Base-by-base conservation (phyloP, 106 monocot genomes). In the Posidonia australis region DNA sequence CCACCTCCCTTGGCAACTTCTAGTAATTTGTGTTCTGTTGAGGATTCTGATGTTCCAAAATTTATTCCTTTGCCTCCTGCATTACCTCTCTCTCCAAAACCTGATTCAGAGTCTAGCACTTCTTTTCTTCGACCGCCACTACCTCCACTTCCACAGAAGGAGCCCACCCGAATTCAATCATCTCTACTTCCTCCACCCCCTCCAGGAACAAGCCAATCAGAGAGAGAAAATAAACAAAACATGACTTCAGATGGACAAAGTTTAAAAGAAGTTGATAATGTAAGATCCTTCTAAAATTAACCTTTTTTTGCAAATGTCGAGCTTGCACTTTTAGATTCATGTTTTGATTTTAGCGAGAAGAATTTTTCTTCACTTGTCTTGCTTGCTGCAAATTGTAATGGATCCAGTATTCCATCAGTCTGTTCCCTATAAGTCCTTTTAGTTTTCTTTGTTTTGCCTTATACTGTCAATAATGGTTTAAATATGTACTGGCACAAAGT, bases 1-100 rank as follows among this genome's bases (percentile, higher is more conserved):
- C 93, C 89, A 36, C 88, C 88, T 42, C 85, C 88, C 0, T 61
- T 78, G 63, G 76, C 80, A 26, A 70, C 51, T 9, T 73, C 85
- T 46, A 62, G 20, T 73, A 74, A 79, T 60, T 57, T 44, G 10
- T 22, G 52, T 59, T 51, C 80, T 66, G 66, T 25, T 55, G 76
- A 73, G 41, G 81, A 84, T 48, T 64, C 77, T 19, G 58, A 66
- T 65, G 31, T 61, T 30, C 74, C 79, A 64, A 10, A 67, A 60
- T 75, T 88, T 30, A 32, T 83, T 44, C 74, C 82, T 70, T 63
- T 87, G 44, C 86, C 85, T 62, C 88, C 84, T 0, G 77, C 75
- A 51, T 80, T 89, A 51, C 80, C 73, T 5, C 45, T 59, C 13
- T 83, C 79, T 47, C 81, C 86, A 18, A 85, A 79, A 59, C 78